A percentile compares a stretch with the other conserved stretches of the same genome.
These are phyloP conservation scores for Clarireedia monteithiana DNA, from an alignment of 2,329 filamentous ascomycete genomes.

Conservation along the genomic window DNA sequence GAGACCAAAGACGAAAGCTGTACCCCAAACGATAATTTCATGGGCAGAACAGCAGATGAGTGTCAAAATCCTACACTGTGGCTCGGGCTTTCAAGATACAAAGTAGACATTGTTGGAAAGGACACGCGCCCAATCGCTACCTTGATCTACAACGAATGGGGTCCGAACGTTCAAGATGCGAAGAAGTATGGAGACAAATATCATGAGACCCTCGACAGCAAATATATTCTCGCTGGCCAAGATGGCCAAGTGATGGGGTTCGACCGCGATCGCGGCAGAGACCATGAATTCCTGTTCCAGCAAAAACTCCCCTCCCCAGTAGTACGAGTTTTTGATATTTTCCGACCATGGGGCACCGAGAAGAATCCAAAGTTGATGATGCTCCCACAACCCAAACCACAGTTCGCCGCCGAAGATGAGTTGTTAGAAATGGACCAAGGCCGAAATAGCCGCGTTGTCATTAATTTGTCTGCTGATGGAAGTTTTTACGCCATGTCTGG, in stretches of 20 bases:
- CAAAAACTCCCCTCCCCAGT: conserved; percentile 70
- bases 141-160: conserved; percentile 90
- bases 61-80: conserved; percentile 77
- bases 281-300: conserved; percentile 45
- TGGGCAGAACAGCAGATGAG: conserved; percentile 52
- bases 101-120: conserved; percentile 72
- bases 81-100: conserved; percentile 83
- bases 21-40: conserved; percentile 47
- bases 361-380: conserved; percentile 71
- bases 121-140: conserved; percentile 75
- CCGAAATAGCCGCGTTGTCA: conserved; percentile 62
- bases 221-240: conserved; percentile 80
- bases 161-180: conserved; percentile 82
- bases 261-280: conserved; percentile 44
- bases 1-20: conserved; percentile 64
- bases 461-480: conserved; percentile 80
- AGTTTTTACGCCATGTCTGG: conserved; percentile 95
- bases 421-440: conserved; percentile 36
- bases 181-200: conserved; percentile 59
- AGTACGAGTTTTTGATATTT: conserved; percentile 82
- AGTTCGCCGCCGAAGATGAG: conserved; percentile 40
- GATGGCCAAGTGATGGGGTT: conserved; percentile 80
- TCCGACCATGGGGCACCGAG: conserved; percentile 61
- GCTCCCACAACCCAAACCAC: conserved; percentile 75
- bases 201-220: conserved; percentile 69